Evolutionary conservation across 2,329 filamentous ascomycete genomes (phyloP), one percentile per base, ranked within the genome.

Genomic region (Microcyclosporella mali): DNA sequence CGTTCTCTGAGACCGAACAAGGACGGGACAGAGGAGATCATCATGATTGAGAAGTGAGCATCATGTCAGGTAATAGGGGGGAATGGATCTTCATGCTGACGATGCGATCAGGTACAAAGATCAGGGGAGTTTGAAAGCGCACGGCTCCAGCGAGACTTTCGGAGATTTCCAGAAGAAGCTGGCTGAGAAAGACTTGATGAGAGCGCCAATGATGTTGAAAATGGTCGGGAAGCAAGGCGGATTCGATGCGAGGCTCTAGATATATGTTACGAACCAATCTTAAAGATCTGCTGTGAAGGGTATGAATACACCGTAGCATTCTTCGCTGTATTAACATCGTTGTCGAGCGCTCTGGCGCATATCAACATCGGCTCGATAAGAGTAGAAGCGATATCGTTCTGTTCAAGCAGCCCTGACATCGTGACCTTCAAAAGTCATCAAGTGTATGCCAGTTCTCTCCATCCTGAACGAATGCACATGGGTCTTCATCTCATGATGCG

Each of bases 151-250:
- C 33, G 17, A 39, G 34, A 21, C 31, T 9, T 51, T 51, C 21
- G 40, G 37, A n/a, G 46, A 41, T 15, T 49, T 51, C 29, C 40
- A 51, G 29, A 46, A 49, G 46, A 46, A 41, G 21, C 31, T 51
- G 36, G 42, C 16, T 7, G 40, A 51, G 39, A 18, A 14, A 37
- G 43, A 41, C 14, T 38, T 51, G 42, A 49, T 51, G 49, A 34
- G 49, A 39, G 36, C 33, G 29, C 43, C 49, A 25, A 46, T 46
- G 46, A 39, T 33, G 31, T 41, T 51, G 49, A 48, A 51, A 40
- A 49, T 49, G 46, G 45, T 49, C 21, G 21, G 21, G 9, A 25
- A 25, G 21, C 4, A 25, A 15, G 47, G 47, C 9, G 47, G 47
- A 17, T 50, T 50, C 33, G 36, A 27, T 17, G 41, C 47, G 37